Conservation (phyloP, 495 filamentous ascomycete genomes). For the Viridothelium virens region DNA sequence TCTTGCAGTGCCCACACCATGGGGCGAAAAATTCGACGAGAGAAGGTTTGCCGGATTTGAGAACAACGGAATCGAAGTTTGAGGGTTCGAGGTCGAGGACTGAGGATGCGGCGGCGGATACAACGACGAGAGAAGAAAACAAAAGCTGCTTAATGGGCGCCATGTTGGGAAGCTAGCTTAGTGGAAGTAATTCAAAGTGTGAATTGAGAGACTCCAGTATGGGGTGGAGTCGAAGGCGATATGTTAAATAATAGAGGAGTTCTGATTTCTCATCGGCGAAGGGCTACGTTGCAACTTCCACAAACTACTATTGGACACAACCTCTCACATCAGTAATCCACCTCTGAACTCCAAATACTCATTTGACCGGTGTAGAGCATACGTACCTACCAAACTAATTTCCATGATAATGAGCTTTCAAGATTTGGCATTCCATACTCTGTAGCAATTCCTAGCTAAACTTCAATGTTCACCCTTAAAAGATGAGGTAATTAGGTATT, state of each 20-base stretch:
- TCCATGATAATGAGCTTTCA: too few relatives aligned
- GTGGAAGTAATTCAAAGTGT: not conserved
- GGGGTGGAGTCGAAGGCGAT: not conserved
- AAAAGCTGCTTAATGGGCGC: constrained; percentile 15
- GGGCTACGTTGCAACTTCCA: constrained; percentile 11
- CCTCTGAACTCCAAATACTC: too few relatives aligned
- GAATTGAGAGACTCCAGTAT: not conserved
- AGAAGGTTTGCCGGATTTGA: constrained; percentile 88
- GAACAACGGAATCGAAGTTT: constrained; percentile 85
- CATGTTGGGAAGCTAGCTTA: not conserved
- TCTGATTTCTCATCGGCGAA: constrained; percentile 9
- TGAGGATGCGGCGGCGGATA: constrained; percentile 27
- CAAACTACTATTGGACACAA: not conserved
- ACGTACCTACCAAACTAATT: too few relatives aligned
- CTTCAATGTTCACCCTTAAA: too few relatives aligned
- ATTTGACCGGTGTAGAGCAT: too few relatives aligned
- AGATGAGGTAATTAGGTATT: too few relatives aligned
- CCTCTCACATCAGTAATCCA: too few relatives aligned
- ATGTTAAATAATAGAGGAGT: not conserved
- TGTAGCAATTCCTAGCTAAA: too few relatives aligned
- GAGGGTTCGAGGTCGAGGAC: constrained; percentile 79
- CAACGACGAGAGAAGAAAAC: constrained; percentile 16
- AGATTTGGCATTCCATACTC: too few relatives aligned
- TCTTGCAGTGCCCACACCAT: constrained; percentile 99
- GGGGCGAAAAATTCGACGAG: constrained; percentile 98